Evolutionary conservation across 2,329 filamentous ascomycete species (phyloP), one percentile per base, ranked within the genome.

Genomic region (Xylariaceae sp.): DNA sequence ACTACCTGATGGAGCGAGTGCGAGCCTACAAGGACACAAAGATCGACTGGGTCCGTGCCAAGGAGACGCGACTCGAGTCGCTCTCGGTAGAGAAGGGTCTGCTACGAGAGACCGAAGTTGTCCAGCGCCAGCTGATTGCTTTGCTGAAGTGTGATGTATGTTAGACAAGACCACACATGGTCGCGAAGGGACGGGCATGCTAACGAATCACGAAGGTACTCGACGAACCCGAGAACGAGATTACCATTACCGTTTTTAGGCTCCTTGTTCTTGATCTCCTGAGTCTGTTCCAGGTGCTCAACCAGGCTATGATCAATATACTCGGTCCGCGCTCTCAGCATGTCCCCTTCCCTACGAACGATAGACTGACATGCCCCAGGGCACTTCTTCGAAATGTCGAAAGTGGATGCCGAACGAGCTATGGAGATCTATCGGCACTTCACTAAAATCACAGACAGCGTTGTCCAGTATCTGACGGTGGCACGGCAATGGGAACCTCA

Each of bases 311-410:
- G 59, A 98, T 98, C 66, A 96, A 94, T 63, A 88, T 98, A 43
- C 70, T 98, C 41, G 88, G 90, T 94, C n/a, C n/a, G n/a, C n/a
- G n/a, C n/a, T n/a, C n/a, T n/a, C 70, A 50, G 21, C 21, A 6
- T 78, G 8, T 2, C 16, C 7, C n/a, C n/a, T n/a, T n/a, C n/a
- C n/a, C n/a, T n/a, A n/a, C n/a, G n/a, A n/a, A n/a, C n/a, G 12
- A 11, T 26, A 41, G 26, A 32, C 55, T 59, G 32, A 58, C 47
- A 8, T 30, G 16, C 21, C 38, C 15, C 47, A 94, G 88, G 92
- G 53, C 87, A 94, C 63, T 98, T 97, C 64, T 98, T 98, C 55
- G 92, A 98, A 67, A 90, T 98, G 84, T 96, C 92, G 35, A 87
- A 86, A 56, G 75, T 86, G 17, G 92, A 98, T 63, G 94, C 92